Evolutionary conservation across 305 asterid species (phyloP).

Genomic region (Fraxinus paxiana): DNA sequence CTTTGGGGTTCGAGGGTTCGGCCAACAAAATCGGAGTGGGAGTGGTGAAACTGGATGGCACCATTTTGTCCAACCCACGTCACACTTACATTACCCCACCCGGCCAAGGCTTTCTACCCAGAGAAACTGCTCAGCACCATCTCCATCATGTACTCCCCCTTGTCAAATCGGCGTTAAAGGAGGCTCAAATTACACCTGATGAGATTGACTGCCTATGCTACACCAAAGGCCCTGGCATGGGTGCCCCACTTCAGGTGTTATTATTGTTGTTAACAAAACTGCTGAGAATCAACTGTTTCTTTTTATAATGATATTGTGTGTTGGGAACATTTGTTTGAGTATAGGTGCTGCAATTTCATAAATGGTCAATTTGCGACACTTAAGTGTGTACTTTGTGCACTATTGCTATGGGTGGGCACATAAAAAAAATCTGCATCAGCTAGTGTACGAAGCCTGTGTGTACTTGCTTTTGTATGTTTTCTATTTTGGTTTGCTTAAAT

Average conservation of each 20-base stretch:
- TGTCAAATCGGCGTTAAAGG: conserved; percentile 59
- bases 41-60: conserved; percentile 72
- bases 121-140: conserved; percentile 97
- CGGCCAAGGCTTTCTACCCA: conserved; percentile 92
- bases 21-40: conserved; percentile 96
- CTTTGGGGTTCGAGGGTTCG: conserved; percentile 90
- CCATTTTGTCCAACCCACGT: conserved; percentile 81
- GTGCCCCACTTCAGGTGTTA: conserved; percentile 65
- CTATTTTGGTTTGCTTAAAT: not conserved
- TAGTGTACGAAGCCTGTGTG: not conserved
- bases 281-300: not conserved
- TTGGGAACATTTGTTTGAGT: not conserved
- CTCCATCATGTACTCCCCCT: conserved; percentile 77
- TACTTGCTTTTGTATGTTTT: not conserved
- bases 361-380: not conserved
- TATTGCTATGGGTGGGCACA: not conserved
- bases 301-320: not conserved
- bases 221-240: conserved; percentile 98
- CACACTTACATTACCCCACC: conserved; percentile 97
- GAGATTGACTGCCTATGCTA: conserved; percentile 86
- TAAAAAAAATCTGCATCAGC: not conserved
- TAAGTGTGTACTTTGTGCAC: not conserved
- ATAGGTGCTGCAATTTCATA: not conserved
- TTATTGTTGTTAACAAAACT: not conserved
- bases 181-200: conserved; percentile 49